Base-by-base conservation (phyloP, 2,329 filamentous ascomycete species). In the Botrytis sinoallii region DNA sequence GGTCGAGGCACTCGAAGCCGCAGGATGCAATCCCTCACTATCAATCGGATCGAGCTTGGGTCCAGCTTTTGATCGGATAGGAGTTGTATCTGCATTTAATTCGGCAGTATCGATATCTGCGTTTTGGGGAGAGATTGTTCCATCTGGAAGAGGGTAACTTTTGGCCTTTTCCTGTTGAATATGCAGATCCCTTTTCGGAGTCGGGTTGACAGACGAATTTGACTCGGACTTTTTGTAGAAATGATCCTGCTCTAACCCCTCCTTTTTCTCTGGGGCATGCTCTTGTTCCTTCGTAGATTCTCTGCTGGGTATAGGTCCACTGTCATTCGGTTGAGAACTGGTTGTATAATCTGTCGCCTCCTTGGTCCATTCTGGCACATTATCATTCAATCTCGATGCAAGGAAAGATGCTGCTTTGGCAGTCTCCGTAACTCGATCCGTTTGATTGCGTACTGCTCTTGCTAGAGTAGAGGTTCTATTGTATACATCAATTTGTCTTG, bases 401-500 rank as follows among this genome's bases (percentile, higher is more conserved):
- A 92, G 84, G 70, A 87, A 86, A 52, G 88, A 85, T 32, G 89
- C 89, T 60, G 90, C 90, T 77, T 87, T 85, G 55, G 86, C 85
- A 29, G 89, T 91, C 69, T 90, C 83, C 1, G 89, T 89, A 68
- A 91, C 82, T 72, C 88, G 85, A 75, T 91, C 88, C 2, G 87
- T 88, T 82, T 91, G 89, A 70, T 80, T 85, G 80, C 89, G 89
- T 73, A 91, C 84, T 22, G 88, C 87, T 80, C 88, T 90, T 42
- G 89, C 88, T 66, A 93, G 81, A 44, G 88, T 88, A 3, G 91
- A 92, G 0, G 91, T 92, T 77, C 87, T 85, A 68, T 84, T 89
- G 81, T 88, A 92, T 66, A 89, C 82, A 79, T 91, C 88, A 78
- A 91, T 83, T 80, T 92, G 90, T 72, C 86, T 85, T 71, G 75